Evolutionary conservation across 2,329 filamentous ascomycete species (phyloP).

Genomic region (Zymoseptoria ardabiliae): DNA sequence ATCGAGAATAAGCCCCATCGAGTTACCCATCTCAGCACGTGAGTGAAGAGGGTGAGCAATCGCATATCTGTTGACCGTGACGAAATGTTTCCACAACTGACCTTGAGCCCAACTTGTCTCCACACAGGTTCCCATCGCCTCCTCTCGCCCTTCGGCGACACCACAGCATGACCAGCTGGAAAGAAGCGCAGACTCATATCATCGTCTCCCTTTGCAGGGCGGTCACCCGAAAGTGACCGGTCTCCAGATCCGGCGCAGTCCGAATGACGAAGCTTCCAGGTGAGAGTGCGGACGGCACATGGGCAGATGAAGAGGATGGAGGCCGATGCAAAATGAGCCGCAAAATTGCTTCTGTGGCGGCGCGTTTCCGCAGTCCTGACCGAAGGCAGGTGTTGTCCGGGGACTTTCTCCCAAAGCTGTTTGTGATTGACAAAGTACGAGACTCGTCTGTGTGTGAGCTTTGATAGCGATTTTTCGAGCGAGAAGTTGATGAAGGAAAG

Average conservation of each 20-base stretch:
- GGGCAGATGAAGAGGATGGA: constrained; percentile 42
- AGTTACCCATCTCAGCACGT: constrained; percentile 62
- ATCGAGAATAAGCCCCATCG: constrained; percentile 99
- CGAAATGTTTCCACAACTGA: constrained; percentile 61
- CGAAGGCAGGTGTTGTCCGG: constrained; percentile 68
- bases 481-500: constrained; percentile 63
- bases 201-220: constrained; percentile 54
- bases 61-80: constrained; percentile 98
- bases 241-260: constrained; percentile 36
- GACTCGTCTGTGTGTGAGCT: constrained; percentile 77
- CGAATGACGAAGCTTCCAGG: constrained; percentile 28
- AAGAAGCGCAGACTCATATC: constrained; percentile 74
- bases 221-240: constrained; percentile 33
- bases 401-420: constrained; percentile 99
- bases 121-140: constrained; percentile 28
- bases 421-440: constrained; percentile 35
- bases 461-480: constrained; percentile 99
- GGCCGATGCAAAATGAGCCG: constrained; percentile 67
- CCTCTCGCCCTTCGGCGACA: constrained; percentile 29
- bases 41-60: constrained; percentile 54
- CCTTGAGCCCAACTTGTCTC: constrained; percentile 40
- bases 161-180: constrained; percentile 28
- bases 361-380: constrained; percentile 82
- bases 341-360: constrained; percentile 91
- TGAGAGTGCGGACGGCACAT: constrained; percentile 47